These are phyloP conservation scores for Parmelia sp. DNA, from an alignment of 495 filamentous ascomycete species.

Conservation along the genomic window DNA sequence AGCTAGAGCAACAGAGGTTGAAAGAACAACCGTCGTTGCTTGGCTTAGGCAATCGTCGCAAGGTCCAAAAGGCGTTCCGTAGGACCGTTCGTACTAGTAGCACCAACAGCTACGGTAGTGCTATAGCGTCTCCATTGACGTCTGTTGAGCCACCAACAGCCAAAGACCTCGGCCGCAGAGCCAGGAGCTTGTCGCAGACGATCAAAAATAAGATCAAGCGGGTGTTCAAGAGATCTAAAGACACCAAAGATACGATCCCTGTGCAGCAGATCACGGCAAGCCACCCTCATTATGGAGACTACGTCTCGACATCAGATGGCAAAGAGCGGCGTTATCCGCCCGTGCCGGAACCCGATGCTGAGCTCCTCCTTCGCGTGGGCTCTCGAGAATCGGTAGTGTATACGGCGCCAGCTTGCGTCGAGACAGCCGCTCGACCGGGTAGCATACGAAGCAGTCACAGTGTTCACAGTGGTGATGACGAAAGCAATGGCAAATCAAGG, in stretches of 20 bases:
- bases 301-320: slow-evolving; percentile 24
- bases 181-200: slow-evolving; percentile 53
- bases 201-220: slow-evolving; percentile 57
- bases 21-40: slow-evolving; percentile 44
- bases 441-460: slow-evolving; percentile 49
- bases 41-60: slow-evolving; percentile 38
- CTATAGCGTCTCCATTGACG: slow-evolving; percentile 26
- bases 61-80: slow-evolving; percentile 49
- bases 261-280: slow-evolving; percentile 47
- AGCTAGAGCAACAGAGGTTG: slow-evolving; percentile 30
- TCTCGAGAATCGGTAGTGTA: slow-evolving; percentile 39
- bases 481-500: slow-evolving; percentile 54
- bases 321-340: slow-evolving; percentile 25
- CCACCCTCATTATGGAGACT: slow-evolving; percentile 39
- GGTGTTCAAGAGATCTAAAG: slow-evolving; percentile 49
- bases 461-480: slow-evolving; percentile 43
- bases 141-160: slow-evolving; percentile 24
- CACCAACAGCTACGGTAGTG: slow-evolving; percentile 32
- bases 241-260: slow-evolving; percentile 37
- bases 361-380: slow-evolving; percentile 36
- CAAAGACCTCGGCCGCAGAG: slow-evolving; percentile 42
- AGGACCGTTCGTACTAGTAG: slow-evolving; percentile 54
- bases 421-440: slow-evolving; percentile 40
- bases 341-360: slow-evolving; percentile 28
- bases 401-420: slow-evolving; percentile 33